phyloP scores from a whole-genome alignment of 495 filamentous ascomycete species.

The Lepraria neglecta region DNA sequence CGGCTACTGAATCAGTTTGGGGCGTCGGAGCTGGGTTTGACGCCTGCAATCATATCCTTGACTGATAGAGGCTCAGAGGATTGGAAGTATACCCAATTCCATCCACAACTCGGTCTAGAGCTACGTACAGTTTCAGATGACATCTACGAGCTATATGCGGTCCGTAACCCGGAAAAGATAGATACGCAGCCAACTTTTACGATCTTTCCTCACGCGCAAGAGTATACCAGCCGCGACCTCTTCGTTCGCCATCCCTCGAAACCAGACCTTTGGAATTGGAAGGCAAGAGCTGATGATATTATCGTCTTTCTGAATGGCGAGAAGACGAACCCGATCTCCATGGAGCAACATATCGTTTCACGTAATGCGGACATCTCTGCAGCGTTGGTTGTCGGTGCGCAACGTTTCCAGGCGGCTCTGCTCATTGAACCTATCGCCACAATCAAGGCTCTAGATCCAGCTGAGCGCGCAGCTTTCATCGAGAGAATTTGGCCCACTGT shows the following conservation, averaged over 20 bases:
- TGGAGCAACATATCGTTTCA: conserved; percentile 33
- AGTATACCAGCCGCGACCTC: conserved; percentile 53
- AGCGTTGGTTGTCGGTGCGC: conserved; percentile 34
- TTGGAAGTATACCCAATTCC: conserved; percentile 49
- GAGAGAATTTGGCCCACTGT: conserved; percentile 32
- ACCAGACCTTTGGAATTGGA: conserved; percentile 31
- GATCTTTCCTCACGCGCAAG: conserved; percentile 46
- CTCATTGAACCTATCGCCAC: conserved; percentile 32
- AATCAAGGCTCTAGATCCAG: conserved; percentile 1
- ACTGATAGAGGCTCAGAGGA: conserved; percentile 29
- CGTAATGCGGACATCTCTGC: conserved; percentile 25
- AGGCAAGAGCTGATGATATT: conserved; percentile 37
- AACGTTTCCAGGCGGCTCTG: conserved; percentile 34
- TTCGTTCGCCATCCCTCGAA: conserved; percentile 38
- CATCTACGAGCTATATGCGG: conserved; percentile 44
- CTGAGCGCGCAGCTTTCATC: conserved; percentile 29
- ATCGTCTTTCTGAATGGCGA: conserved; percentile 42
- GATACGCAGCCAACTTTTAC: conserved; percentile 45
- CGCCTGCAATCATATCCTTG: conserved; percentile 16
- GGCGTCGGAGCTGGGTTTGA: conserved; percentile 39
- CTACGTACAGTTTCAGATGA: conserved; percentile 37
- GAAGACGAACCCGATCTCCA: conserved; percentile 40
- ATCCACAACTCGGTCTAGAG: conserved; percentile 42
- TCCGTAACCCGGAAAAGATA: conserved; percentile 37
- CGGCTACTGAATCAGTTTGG: conserved; percentile 30